Base-by-base conservation (phyloP, 2,329 filamentous ascomycete genomes). In the Sporothrix sp. region DNA sequence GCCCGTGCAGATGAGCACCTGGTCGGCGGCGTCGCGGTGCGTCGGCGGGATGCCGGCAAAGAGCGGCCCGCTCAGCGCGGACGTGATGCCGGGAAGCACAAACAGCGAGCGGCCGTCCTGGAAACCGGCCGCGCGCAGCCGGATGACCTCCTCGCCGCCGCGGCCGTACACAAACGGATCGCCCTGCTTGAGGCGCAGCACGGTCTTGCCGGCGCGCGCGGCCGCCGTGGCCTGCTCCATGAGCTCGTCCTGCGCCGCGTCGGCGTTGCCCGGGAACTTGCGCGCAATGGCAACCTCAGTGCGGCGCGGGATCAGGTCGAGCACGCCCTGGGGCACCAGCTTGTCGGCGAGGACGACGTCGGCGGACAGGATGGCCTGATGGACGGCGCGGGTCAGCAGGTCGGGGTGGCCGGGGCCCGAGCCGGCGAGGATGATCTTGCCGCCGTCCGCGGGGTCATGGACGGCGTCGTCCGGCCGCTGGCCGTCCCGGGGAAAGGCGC, bases 241-340 rank as follows among this genome's bases (percentile, higher is more conserved):
- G 4, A 98, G 80, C 66, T 98, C 93, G 61, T 90, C 82, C 64
- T 98, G 93, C 0, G 93, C 93, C 39, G 81, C 81, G 59, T 98
- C 93, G 36, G 93, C 93, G 66, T 98, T 97, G 20, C 93, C 93
- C 1, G 93, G 93, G 67, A 98, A 98, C 65, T 98, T 98, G 61
- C 90, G 85, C 4, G 93, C 91, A 59, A 98, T 98, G 60, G 87
- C 82, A 11, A 97, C 84, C 9, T 85, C 83, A 8, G 90, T 95
- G 49, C 91, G 81, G 32, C 93, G 87, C 2, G 93, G 93, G 51
- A 97, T 85, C 14, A 98, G 79, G 57, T 91, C 87, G 9, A 98
- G 74, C 3, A 98, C 87, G 7, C 85, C 81, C 0, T 87, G 76
- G 0, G 93, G 87, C 3, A 93, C 86, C 43, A 93, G 82, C 68